Evolutionary conservation across 2,329 filamentous ascomycete genomes (phyloP).

Genomic region (Graphium sp.): DNA sequence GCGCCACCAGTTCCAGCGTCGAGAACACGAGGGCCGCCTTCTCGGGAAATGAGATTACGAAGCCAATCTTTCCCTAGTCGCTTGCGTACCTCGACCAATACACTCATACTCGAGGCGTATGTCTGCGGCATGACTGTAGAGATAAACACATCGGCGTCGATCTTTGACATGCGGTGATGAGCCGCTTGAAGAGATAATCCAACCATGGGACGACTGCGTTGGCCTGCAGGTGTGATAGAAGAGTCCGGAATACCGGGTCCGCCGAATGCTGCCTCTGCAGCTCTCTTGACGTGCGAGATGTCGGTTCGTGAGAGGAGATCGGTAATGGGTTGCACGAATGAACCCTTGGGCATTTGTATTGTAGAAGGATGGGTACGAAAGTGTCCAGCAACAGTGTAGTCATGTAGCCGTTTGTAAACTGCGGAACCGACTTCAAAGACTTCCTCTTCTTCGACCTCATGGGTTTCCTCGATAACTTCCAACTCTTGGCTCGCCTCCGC

Average conservation of each 20-base stretch:
- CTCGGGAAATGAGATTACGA: slow-evolving; percentile 40
- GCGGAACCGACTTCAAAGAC: slow-evolving; percentile 11
- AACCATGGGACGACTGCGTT: slow-evolving; percentile 41
- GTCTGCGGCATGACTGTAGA: slow-evolving; percentile 52
- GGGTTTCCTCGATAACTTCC: slow-evolving; percentile 14
- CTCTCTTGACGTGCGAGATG: slow-evolving; percentile 56
- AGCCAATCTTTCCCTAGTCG: slow-evolving; percentile 58
- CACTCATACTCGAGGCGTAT: slow-evolving; percentile 50
- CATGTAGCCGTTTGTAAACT: slow-evolving; percentile 45
- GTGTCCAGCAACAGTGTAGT: slow-evolving; percentile 55
- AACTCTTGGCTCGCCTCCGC: slow-evolving; percentile 14
- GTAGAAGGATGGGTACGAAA: slow-evolving; percentile 61
- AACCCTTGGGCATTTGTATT: slow-evolving; percentile 53
- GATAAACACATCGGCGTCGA: slow-evolving; percentile 60
- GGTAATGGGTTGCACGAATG: slow-evolving; percentile 53
- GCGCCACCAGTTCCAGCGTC: slow-evolving; percentile 63
- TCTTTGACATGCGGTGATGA: slow-evolving; percentile 52
- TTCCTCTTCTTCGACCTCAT: slow-evolving; percentile 14
- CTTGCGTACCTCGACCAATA: slow-evolving; percentile 57
- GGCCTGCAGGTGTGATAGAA: slow-evolving; percentile 47
- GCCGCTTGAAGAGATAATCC: slow-evolving; percentile 47
- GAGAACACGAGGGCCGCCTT: slow-evolving; percentile 46
- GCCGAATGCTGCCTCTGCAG: slow-evolving; percentile 61
- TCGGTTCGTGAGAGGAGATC: slow-evolving; percentile 50
- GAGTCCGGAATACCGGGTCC: slow-evolving; percentile 63